A percentile compares a stretch with the other conserved stretches of the same genome.
Evolutionary conservation across 768 basidiomycete species (phyloP).

Genomic region (Amyloporia xantha): DNA sequence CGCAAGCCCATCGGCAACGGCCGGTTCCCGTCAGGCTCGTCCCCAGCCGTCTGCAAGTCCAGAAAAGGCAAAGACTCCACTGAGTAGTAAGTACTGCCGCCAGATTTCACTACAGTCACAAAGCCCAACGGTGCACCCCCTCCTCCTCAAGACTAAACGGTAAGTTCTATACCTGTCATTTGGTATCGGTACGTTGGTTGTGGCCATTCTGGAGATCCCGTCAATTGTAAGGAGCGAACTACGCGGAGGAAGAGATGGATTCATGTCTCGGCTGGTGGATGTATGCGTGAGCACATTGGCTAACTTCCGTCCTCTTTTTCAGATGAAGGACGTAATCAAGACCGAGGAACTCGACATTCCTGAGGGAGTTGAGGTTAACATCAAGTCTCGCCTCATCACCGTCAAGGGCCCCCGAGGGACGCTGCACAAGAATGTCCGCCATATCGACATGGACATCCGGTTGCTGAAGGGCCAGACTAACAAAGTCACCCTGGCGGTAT

Average conservation of each 20-base stretch:
- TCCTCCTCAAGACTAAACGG: conserved; percentile 29
- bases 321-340: conserved; percentile 93
- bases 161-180: conserved; percentile 18
- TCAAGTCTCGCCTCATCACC: conserved; percentile 89
- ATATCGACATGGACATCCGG: conserved; percentile 92
- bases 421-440: conserved; percentile 86
- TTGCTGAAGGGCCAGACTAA: conserved; percentile 72
- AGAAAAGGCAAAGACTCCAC: conserved; percentile 8
- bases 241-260: conserved; percentile 28
- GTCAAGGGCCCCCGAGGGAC: conserved; percentile 92
- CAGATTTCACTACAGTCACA: conserved; percentile 3
- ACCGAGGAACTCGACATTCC: conserved; percentile 91
- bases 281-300: conserved; percentile 15
- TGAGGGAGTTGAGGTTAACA: conserved; percentile 72
- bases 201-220: not conserved
- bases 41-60: conserved; percentile 10
- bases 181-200: conserved; percentile 2
- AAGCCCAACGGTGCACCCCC: conserved; percentile 17
- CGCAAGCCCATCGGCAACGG: not conserved
- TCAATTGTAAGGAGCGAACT: not conserved
- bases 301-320: conserved; percentile 18
- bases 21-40: not conserved
- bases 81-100: conserved; percentile 7
- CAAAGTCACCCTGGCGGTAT: conserved; percentile 87
- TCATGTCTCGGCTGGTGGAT: conserved; percentile 31